Conservation (phyloP, 495 filamentous ascomycete genomes). For the Xylaria acuta region DNA sequence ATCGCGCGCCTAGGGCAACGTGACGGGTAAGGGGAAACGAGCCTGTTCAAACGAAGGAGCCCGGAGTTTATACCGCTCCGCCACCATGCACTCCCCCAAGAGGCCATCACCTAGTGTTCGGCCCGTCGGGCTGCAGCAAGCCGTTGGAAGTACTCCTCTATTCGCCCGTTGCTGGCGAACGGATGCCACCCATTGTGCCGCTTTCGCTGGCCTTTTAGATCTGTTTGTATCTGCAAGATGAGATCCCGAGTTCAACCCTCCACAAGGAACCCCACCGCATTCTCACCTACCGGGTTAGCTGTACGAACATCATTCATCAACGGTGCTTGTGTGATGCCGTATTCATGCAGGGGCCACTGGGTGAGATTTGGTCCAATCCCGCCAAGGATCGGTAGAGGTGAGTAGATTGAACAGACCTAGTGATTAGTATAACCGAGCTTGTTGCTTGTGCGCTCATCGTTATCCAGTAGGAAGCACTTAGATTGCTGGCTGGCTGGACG, state of each 20-base stretch:
- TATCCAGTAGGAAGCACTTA: neutral
- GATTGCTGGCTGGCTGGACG: neutral
- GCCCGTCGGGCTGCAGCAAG: conserved; percentile 25
- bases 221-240: conserved; percentile 28
- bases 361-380: neutral
- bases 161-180: neutral
- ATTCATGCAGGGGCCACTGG: conserved; percentile 3
- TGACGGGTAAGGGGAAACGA: conserved; percentile 13
- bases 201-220: conserved; percentile 18
- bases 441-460: neutral
- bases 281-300: neutral
- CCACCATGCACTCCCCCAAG: neutral
- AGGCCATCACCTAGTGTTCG: conserved; percentile 12
- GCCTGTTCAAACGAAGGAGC: conserved; percentile 6
- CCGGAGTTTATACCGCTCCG: conserved; percentile 12
- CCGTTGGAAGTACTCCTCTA: conserved; percentile 2
- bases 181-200: conserved; percentile 4
- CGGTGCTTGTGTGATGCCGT: conserved; percentile 5
- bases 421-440: neutral
- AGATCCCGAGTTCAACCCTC: conserved; percentile 26
- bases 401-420: neutral
- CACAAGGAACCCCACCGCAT: conserved; percentile 6
- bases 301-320: neutral
- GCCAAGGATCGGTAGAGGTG: neutral
- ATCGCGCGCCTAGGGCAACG: neutral